phyloP scores from a whole-genome alignment of 1,284 basidiomycete genomes.

The Cutaneotrichosporon arboriforme region DNA sequence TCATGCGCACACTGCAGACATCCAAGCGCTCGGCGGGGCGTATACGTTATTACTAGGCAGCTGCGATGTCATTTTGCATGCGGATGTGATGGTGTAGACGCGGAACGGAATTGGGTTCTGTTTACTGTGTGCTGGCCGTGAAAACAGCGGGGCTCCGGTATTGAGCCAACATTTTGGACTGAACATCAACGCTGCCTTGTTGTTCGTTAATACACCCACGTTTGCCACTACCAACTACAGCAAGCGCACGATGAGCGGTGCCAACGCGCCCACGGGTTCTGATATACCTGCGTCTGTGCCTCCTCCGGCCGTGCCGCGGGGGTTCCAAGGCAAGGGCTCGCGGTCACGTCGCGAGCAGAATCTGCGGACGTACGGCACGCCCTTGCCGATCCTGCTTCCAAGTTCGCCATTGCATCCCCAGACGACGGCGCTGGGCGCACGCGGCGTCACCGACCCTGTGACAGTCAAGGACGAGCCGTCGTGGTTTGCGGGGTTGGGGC shows the following conservation, averaged over 20 bases:
- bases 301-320: not conserved
- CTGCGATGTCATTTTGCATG: not conserved
- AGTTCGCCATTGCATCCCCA: constrained; percentile 28
- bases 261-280: no score
- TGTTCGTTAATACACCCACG: not conserved
- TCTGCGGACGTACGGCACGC: constrained; percentile 37
- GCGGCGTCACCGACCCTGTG: constrained; percentile 3
- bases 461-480: constrained; percentile 1
- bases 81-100: not conserved
- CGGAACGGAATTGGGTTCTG: no score
- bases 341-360: not conserved
- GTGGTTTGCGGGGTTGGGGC: not conserved
- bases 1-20: constrained; percentile 15
- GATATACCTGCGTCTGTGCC: not conserved
- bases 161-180: not conserved
- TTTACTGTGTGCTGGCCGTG: not conserved
- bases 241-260: not conserved
- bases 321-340: constrained; percentile 1
- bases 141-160: not conserved
- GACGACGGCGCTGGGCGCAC: not conserved
- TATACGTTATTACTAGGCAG: constrained; percentile 1
- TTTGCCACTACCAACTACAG: no score
- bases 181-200: not conserved
- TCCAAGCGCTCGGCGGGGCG: constrained; percentile 8
- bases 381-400: constrained; percentile 42